Base-by-base conservation (phyloP, 164 flowering plant species). In the Tetrastigma voinierianum region DNA sequence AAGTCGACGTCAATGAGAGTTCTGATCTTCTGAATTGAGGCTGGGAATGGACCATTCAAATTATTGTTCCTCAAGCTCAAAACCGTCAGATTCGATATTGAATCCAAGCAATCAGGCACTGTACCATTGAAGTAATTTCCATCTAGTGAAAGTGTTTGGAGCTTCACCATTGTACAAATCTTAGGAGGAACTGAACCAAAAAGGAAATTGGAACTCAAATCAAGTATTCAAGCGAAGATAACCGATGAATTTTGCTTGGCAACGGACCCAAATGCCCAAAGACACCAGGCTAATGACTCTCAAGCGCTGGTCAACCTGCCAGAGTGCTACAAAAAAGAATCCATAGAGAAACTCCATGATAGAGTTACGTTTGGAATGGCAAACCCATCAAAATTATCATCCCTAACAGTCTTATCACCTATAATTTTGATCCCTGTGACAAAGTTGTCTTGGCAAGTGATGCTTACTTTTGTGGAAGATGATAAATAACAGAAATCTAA, bases 181-280 rank as follows among this genome's bases (percentile, higher is more conserved):
- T 83, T 85, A 10, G 82, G 82, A 65, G 97, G 95, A 65, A 91
- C 47, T 14, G 83, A 80, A 59, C 93, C 97, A 67, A 69, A 91
- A 15, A 91, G 74, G 65, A 66, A 89, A 74, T 91, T 91, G 3
- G 83, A 85, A 62, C 93, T 86, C 74, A 91, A 78, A 67, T 91
- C 25, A 91, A 64, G 32, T 59, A 70, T 59, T 85, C 89, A 51
- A 91, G 90, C 11, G 83, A 78, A 64, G 71, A 70, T 17, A 91
- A 67, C 54, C 93, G 67, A 65, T 86, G 85, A 51, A 91, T 89
- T 57, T 87, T 91, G 47, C 82, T 87, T 1, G 89, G 83, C 5
- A 91, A 76, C 18, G 90, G 76, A 43, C 97, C 97, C 97, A 91
- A 19, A 91, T 83, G 40, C 97, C 97, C 67, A 91, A 65, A 65